Conservation (phyloP, 129 eudicot species). For the Pulicaria dysenterica region DNA sequence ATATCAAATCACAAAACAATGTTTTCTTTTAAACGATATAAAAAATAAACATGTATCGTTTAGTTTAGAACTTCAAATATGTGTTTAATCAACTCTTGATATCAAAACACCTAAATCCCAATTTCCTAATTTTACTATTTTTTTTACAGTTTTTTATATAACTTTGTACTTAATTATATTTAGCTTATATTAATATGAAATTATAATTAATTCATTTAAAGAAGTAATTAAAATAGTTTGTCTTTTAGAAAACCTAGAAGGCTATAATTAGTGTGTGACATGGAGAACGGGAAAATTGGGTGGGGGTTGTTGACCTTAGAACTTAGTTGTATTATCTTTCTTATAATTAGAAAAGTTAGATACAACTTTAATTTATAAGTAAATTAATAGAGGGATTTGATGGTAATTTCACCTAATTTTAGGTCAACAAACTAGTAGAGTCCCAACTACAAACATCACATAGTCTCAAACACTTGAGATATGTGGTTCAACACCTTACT, state of each 20-base stretch:
- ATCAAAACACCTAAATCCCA: too few species aligned
- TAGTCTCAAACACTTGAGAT: slow-evolving; percentile 28
- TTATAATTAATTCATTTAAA: too few species aligned
- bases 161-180: too few species aligned
- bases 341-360: slow-evolving; percentile 35
- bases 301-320: slow-evolving; percentile 18
- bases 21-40: too few species aligned
- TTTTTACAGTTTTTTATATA: too few species aligned
- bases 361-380: slow-evolving; percentile 17
- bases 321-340: slow-evolving; percentile 22
- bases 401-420: slow-evolving; percentile 42
- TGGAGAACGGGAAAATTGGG: background rate
- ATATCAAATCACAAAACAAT: too few species aligned
- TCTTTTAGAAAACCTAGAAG: background rate
- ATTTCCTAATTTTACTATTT: too few species aligned
- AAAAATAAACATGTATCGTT: too few species aligned
- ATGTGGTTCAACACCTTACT: slow-evolving; percentile 31
- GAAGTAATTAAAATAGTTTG: background rate
- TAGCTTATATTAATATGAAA: too few species aligned
- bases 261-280: slow-evolving; percentile 12
- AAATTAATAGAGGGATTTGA: slow-evolving; percentile 14
- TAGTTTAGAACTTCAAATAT: too few species aligned
- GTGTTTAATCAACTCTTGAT: too few species aligned
- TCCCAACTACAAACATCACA: slow-evolving; percentile 34
- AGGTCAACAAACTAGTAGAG: slow-evolving; percentile 48